Evolutionary conservation across 2,329 filamentous ascomycete genomes (phyloP), one percentile per base, ranked within the genome.

Genomic region (Chrysoporthe austroafricana): DNA sequence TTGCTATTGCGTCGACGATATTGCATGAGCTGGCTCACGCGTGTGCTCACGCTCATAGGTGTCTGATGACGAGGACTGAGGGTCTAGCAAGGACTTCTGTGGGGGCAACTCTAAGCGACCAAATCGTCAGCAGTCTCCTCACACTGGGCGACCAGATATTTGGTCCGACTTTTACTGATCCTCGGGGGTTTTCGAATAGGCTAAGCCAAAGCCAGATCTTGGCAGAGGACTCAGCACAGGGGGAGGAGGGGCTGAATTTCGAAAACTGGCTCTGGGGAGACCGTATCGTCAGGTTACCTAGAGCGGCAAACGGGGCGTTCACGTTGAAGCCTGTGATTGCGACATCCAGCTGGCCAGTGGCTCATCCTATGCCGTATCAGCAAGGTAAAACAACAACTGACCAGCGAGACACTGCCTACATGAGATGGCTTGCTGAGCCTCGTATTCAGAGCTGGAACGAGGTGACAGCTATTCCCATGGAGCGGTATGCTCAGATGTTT

Each of bases 11-110:
- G 6, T 36, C 32, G 8, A 57, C 34, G 5, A 39, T 57, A 14
- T n/a, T 57, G 34, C 54, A 57, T 34, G 59, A 61, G 59, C 59
- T 61, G 16, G 59, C 59, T 34, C 59, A 61, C 4, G 59, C 21
- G 14, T 46, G 42, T 11, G 59, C 43, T 11, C 42, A 34, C 18
- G 26, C 26, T 9, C 59, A 61, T 2, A 32, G 26, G 14, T 43
- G 26, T 26, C 3, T 61, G 14, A 36, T 48, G 14, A 61, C 59
- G 8, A 5, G 59, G 13, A 11, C 14, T 8, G n/a, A 1, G 2
- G 3, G 34, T 8, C 5, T 61, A 3, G 4, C 13, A 26, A 34
- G 13, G 3, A 46, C 58, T 11, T 26, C 43, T 4, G 32, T 48
- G 4, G 26, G 59, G 21, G 3, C 39, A 21, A 13, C 3, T 26